Base-by-base conservation (phyloP, 148 eudicot species). In the Amaranthus hypochondriacus region DNA sequence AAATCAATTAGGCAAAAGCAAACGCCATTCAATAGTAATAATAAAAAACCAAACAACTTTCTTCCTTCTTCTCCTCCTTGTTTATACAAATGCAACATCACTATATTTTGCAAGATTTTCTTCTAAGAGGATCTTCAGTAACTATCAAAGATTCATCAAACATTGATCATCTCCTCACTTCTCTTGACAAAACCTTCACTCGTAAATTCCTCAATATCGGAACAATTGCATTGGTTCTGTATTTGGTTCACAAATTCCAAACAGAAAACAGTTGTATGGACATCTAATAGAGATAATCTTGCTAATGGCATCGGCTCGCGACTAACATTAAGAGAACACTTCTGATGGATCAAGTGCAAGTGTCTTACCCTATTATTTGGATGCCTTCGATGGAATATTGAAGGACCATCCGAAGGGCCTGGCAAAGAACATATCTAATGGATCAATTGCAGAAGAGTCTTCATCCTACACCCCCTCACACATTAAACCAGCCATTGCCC, bases 231-330 rank as follows among this genome's bases (percentile, higher is more conserved):
- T 44, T 73, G 69, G 55, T 78, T 86, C 14, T 62, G 82, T 11
- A 68, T 86, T 48, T 84, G 89, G 89, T 84, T 53, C 66, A 80
- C 80, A 12, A 14, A 74, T 3, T 52, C 80, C 3, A 53, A 67
- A 46, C 43, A 71, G 14, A 39, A 51, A 15, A 84, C 85, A n/a
- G 48, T 78, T 4, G 79, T 82, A 18, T 84, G 89, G 89, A 80
- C 69, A 70, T 85, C 89, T 13, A 86, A 86, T 54, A 59, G 87
- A 60, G 82, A 84, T 56, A 67, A 47, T 18, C 89, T 87, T 1
- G 82, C 84, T 4, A 86, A 84, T 13, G 76, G 85, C 5, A 76
- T 12, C 52, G 62, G 58, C 55, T 75, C 89, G 4, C 72, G 65
- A 42, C 69, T 86, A 3, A 44, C 82, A 3, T 50, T 86, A 14